phyloP scores from a whole-genome alignment of 2,329 filamentous ascomycete genomes.

The Capronia coronata region DNA sequence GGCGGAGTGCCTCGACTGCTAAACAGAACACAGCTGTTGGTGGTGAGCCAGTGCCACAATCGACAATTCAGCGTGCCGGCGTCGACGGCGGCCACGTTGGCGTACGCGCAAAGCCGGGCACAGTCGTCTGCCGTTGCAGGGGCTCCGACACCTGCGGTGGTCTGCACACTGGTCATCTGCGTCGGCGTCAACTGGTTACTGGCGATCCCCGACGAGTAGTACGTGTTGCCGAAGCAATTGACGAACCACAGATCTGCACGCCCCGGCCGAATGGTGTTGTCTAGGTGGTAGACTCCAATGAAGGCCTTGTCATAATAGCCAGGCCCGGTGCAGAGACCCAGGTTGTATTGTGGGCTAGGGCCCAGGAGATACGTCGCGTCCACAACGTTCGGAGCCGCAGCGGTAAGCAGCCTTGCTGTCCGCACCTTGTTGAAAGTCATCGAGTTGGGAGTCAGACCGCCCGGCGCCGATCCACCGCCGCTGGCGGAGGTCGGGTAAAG shows the following conservation, averaged over 20 bases:
- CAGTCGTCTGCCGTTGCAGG: slow-evolving; percentile 13
- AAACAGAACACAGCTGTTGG: neutral
- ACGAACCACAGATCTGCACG: slow-evolving; percentile 5
- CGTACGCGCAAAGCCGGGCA: slow-evolving; percentile 12
- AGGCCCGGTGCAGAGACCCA: slow-evolving; percentile 12
- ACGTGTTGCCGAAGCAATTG: slow-evolving; percentile 10
- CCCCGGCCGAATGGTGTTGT: slow-evolving; percentile 1
- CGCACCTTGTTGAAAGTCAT: slow-evolving; percentile 3
- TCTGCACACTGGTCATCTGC: neutral
- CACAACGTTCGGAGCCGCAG: slow-evolving; percentile 6
- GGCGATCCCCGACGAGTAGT: neutral
- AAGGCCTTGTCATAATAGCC: slow-evolving; percentile 11
- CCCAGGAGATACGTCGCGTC: slow-evolving; percentile 13
- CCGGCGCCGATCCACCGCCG: neutral
- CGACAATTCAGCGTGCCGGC: neutral
- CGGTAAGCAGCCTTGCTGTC: slow-evolving; percentile 10
- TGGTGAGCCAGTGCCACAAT: slow-evolving; percentile 1
- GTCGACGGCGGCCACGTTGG: neutral
- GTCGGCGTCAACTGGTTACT: neutral
- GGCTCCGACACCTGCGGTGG: neutral
- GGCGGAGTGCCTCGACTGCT: neutral
- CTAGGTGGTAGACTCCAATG: slow-evolving; percentile 9
- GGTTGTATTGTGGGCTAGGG: slow-evolving; percentile 3
- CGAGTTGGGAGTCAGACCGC: slow-evolving; percentile 4
- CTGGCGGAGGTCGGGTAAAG: slow-evolving; percentile 1